Conservation (phyloP, 1,139 yeast species). For the Candida frijolesensis region DNA sequence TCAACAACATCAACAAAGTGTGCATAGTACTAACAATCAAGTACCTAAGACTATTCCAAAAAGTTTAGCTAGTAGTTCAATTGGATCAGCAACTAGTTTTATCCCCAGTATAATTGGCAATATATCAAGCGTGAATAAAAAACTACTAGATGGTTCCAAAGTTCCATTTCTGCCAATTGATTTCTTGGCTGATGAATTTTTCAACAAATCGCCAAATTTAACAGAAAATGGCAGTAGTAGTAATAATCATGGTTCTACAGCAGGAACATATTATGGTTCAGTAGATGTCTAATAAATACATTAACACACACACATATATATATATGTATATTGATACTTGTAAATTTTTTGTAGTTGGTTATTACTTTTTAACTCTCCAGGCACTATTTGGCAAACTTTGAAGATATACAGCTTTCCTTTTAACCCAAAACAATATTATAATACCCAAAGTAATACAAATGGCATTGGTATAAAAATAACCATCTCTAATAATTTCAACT, state of each 20-base stretch:
- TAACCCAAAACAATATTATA: conserved; percentile 69
- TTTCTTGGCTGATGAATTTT: conserved; percentile 38
- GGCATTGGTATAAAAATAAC: conserved; percentile 77
- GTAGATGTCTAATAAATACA: conserved; percentile 1
- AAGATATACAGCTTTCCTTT: conserved; percentile 54
- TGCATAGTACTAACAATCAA: neutral
- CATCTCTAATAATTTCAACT: conserved; percentile 64
- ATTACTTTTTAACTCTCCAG: conserved; percentile 57
- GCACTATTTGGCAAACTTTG: conserved; percentile 66
- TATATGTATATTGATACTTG: neutral
- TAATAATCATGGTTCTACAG: neutral
- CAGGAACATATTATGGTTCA: conserved; percentile 6
- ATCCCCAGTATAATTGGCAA: conserved; percentile 47
- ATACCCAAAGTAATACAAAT: conserved; percentile 73
- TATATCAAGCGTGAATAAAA: conserved; percentile 40
- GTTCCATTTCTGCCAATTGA: conserved; percentile 48
- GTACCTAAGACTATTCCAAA: conserved; percentile 2
- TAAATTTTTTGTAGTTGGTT: neutral
- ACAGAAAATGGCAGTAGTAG: neutral
- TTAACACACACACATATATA: neutral
- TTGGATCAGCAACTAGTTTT: conserved; percentile 31
- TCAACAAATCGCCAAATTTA: conserved; percentile 18
- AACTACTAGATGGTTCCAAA: conserved; percentile 37
- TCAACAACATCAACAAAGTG: neutral
- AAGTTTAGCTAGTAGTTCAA: conserved; percentile 7